phyloP scores from a whole-genome alignment of 2,329 filamentous ascomycete genomes.

The Mollisia scopiformis region DNA sequence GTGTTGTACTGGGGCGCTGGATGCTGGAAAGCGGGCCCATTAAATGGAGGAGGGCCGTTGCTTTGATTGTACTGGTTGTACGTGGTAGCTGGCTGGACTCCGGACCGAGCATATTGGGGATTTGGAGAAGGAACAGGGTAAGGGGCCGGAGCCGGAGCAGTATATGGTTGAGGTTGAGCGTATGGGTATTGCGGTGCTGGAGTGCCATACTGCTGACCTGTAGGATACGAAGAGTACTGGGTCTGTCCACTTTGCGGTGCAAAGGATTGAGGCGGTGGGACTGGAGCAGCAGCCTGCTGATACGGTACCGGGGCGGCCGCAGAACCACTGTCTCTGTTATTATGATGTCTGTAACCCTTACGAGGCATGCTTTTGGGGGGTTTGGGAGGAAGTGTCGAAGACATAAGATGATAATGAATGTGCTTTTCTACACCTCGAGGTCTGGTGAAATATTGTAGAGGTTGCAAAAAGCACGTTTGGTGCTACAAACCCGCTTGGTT shows the following conservation, averaged over 20 bases:
- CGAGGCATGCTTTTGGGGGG: not conserved
- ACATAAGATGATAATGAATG: too few relatives aligned
- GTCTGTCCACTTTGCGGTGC: conserved; percentile 18
- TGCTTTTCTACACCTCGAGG: not conserved
- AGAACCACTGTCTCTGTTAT: conserved; percentile 26
- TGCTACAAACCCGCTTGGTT: not conserved
- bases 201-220: conserved; percentile 28
- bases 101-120: conserved; percentile 23
- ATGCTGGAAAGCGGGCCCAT: conserved; percentile 16
- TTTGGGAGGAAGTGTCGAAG: too few relatives aligned
- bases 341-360: conserved; percentile 1
- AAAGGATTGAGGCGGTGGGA: conserved; percentile 24
- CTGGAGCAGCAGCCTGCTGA: conserved; percentile 26
- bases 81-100: conserved; percentile 21
- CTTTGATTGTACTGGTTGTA: conserved; percentile 13
- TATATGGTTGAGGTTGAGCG: conserved; percentile 20
- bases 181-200: conserved; percentile 23
- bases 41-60: conserved; percentile 24
- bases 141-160: not conserved
- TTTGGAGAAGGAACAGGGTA: conserved; percentile 18
- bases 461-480: not conserved
- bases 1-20: conserved; percentile 24
- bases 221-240: conserved; percentile 27
- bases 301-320: conserved; percentile 24
- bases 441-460: not conserved